Base-by-base conservation (phyloP, 2,329 filamentous ascomycete species). In the Fusarium sp. region DNA sequence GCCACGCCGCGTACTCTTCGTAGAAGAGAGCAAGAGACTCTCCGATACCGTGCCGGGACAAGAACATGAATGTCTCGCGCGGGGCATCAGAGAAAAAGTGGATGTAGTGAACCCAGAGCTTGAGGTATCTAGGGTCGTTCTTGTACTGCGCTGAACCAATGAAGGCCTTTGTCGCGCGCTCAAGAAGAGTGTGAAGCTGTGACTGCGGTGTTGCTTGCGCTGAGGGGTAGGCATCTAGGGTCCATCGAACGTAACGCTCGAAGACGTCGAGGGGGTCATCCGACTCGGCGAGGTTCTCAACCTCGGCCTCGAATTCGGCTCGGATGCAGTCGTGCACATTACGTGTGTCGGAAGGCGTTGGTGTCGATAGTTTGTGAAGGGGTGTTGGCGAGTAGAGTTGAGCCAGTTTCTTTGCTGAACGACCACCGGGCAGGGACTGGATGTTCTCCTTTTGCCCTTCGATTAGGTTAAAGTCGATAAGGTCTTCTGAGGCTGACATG, bases 391-490 rank as follows among this genome's bases (percentile, higher is more conserved):
- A 90, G 85, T 93, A 93, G 31, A 93, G 87, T 59, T 93, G 88
- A 29, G 90, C 93, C 56, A 99, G 90, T 58, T 96, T 94, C 82
- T 90, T 92, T 49, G 95, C 96, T 40, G 95, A 98, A 70, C 96
- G 84, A 20, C 87, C 96, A 68, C 93, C 91, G 14, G 95, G 94
- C 11, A 99, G 86, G 20, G 93, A 90, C 80, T 97, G 94, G 61
- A 99, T 97, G 81, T 99, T 99, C 82, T 99, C 96, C 82, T 99
- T 99, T 75, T 97, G 94, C 50, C 88, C 89, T 82, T 99, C 96
- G 81, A 99, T 97, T 69, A 97, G 87, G 75, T 97, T 92, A 82
- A 99, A 98, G 82, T 89, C 83, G 77, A 90, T 88, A 38, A 88
- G 79, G 72, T 90, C 87, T 65, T 81, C 80, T 66, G 81, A 79